These are phyloP conservation scores for Hevea brasiliensis DNA, from an alignment of 345 rosid species.

Conservation along the genomic window DNA sequence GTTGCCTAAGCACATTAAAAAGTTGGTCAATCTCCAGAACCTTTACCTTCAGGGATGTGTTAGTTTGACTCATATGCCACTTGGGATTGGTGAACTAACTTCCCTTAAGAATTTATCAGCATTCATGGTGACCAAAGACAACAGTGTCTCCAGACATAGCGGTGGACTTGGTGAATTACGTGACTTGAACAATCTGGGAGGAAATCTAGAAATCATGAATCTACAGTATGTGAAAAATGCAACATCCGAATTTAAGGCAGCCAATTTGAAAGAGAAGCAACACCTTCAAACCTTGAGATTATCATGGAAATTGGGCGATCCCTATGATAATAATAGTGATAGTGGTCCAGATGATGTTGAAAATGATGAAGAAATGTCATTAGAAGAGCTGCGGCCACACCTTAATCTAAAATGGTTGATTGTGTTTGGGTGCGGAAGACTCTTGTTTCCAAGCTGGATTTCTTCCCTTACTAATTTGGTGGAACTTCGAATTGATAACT, in stretches of 20 bases:
- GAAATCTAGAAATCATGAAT: neutral
- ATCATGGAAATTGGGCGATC: neutral
- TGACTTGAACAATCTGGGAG: slow-evolving; percentile 4
- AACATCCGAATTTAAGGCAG: neutral
- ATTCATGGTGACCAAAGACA: neutral
- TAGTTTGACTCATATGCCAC: slow-evolving; percentile 12
- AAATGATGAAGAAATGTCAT: no score
- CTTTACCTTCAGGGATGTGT: slow-evolving; percentile 1
- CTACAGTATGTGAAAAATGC: neutral
- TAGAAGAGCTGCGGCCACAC: no score
- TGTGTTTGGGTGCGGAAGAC: no score
- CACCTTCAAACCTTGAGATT: neutral
- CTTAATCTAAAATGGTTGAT: no score
- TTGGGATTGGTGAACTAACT: no score
- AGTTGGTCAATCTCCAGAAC: slow-evolving; percentile 4
- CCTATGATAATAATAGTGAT: neutral
- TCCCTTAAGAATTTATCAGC: slow-evolving; percentile 3
- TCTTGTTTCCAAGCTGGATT: no score
- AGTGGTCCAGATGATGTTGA: neutral
- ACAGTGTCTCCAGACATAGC: no score
- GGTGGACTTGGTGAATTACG: no score
- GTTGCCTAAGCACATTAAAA: no score
- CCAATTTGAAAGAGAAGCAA: slow-evolving; percentile 8
- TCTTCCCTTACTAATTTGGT: no score
- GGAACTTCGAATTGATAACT: no score